A percentile compares a stretch with the other conserved stretches of the same genome.
These are phyloP conservation scores for Trichoderma orchidacearum DNA, from an alignment of 495 filamentous ascomycete genomes.

Conservation along the genomic window DNA sequence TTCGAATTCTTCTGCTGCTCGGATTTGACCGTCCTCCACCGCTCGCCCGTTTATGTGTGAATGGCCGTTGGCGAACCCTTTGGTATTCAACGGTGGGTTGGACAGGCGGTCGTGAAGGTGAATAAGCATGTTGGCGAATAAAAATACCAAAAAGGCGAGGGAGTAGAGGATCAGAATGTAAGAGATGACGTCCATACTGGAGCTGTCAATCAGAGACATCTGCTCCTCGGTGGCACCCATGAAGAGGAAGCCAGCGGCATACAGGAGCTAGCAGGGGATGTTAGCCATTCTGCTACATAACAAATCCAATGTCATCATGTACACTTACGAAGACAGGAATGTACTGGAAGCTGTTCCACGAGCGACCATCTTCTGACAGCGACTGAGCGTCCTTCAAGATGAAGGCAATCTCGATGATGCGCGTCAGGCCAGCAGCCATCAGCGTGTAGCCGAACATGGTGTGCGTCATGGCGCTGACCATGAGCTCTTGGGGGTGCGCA, in stretches of 20 bases:
- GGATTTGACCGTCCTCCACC: slow-evolving; percentile 31
- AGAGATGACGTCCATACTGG: slow-evolving; percentile 72
- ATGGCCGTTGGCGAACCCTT: slow-evolving; percentile 14
- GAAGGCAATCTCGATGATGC: slow-evolving; percentile 87
- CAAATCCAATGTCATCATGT: background rate
- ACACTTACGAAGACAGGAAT: slow-evolving; percentile 77
- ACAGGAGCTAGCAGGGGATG: slow-evolving; percentile 58
- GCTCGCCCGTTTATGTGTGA: slow-evolving; percentile 42
- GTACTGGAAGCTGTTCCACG: slow-evolving; percentile 84
- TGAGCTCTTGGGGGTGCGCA: slow-evolving; percentile 67
- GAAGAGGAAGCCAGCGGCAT: slow-evolving; percentile 89
- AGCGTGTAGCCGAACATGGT: slow-evolving; percentile 88
- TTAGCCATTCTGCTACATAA: slow-evolving; percentile 1
- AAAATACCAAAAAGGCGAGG: slow-evolving; percentile 77
- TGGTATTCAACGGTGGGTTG: slow-evolving; percentile 13
- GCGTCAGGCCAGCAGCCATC: slow-evolving; percentile 73
- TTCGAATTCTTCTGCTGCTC: slow-evolving; percentile 85
- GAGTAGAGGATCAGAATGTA: slow-evolving; percentile 87
- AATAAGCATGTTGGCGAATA: slow-evolving; percentile 75
- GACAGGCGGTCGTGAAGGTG: slow-evolving; percentile 58
- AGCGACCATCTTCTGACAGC: slow-evolving; percentile 35
- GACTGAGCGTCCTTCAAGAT: slow-evolving; percentile 59
- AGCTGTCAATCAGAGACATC: slow-evolving; percentile 59
- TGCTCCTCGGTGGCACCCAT: slow-evolving; percentile 97
- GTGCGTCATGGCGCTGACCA: slow-evolving; percentile 81